These are phyloP conservation scores for Leccinum obscurum DNA, from an alignment of 768 basidiomycete genomes.

Conservation along the genomic window DNA sequence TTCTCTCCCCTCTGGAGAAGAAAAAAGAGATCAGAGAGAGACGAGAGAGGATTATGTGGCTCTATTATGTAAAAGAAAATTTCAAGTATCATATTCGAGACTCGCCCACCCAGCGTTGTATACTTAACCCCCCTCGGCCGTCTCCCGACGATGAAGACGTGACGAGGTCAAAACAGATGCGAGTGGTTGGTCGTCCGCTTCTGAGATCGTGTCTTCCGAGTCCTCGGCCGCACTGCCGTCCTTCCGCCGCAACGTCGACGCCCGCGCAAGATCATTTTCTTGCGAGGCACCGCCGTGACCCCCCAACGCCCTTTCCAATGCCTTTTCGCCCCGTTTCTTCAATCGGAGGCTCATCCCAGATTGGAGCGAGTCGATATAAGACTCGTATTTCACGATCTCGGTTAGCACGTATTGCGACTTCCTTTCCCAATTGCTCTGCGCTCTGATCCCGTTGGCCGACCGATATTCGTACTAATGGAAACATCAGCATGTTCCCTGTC, in stretches of 20 bases:
- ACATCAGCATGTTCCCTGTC: not conserved
- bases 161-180: constrained; percentile 28
- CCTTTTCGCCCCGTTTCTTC: constrained; percentile 90
- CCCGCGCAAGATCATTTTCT: constrained; percentile 32
- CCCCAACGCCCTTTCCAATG: constrained; percentile 53
- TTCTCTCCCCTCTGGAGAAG: not conserved
- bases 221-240: constrained; percentile 43
- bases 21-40: not conserved
- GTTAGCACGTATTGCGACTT: constrained; percentile 86
- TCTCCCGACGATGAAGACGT: constrained; percentile 44
- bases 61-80: constrained; percentile 18
- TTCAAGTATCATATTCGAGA: constrained; percentile 17
- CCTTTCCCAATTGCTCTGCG: constrained; percentile 89
- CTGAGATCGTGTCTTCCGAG: constrained; percentile 50
- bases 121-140: constrained; percentile 37
- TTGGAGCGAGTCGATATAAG: constrained; percentile 89
- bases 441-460: constrained; percentile 70
- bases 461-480: constrained; percentile 64
- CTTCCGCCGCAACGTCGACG: constrained; percentile 39
- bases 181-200: constrained; percentile 42
- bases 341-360: constrained; percentile 80
- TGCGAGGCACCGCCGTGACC: constrained; percentile 36
- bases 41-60: not conserved
- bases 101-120: constrained; percentile 12
- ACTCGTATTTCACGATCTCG: constrained; percentile 94